phyloP scores from a whole-genome alignment of 2,329 filamentous ascomycete species.

The Alternaria gaisen region DNA sequence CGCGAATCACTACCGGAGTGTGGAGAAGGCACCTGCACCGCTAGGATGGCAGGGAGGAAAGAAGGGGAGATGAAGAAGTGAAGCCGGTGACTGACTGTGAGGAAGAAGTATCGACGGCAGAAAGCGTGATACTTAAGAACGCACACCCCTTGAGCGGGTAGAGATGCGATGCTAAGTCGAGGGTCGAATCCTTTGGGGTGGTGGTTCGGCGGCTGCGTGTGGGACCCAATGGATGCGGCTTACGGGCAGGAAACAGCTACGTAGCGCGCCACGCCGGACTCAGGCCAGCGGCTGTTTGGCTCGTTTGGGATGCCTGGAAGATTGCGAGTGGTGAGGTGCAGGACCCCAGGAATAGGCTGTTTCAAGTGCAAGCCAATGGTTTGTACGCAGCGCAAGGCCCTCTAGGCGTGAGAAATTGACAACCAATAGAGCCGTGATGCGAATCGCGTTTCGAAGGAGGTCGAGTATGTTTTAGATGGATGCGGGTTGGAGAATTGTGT shows the following conservation, averaged over 20 bases:
- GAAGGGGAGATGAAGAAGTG: constrained; percentile 35
- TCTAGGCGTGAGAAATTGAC: constrained; percentile 39
- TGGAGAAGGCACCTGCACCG: constrained; percentile 40
- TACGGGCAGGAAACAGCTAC: constrained; percentile 27
- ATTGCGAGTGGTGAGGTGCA: constrained; percentile 38
- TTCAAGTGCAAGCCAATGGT: constrained; percentile 47
- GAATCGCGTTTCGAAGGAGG: constrained; percentile 44
- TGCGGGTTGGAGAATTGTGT: constrained; percentile 24
- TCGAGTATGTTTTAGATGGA: constrained; percentile 42
- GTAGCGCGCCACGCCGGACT: constrained; percentile 44
- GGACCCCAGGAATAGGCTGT: constrained; percentile 47
- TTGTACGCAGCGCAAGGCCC: constrained; percentile 32
- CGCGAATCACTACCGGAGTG: constrained; percentile 37
- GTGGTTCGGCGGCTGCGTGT: constrained; percentile 36
- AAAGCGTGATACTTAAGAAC: constrained; percentile 45
- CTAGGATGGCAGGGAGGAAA: constrained; percentile 37
- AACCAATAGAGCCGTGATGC: constrained; percentile 42
- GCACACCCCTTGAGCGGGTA: constrained; percentile 25
- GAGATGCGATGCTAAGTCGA: constrained; percentile 26
- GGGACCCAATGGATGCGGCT: constrained; percentile 41
- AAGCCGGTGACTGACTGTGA: constrained; percentile 44
- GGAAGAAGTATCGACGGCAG: constrained; percentile 34
- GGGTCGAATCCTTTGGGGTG: constrained; percentile 32
- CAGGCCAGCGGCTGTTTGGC: constrained; percentile 45
- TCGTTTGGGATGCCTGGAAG: constrained; percentile 36